Conservation (phyloP, 2,329 filamentous ascomycete genomes). For the Fusarium drepaniforme region DNA sequence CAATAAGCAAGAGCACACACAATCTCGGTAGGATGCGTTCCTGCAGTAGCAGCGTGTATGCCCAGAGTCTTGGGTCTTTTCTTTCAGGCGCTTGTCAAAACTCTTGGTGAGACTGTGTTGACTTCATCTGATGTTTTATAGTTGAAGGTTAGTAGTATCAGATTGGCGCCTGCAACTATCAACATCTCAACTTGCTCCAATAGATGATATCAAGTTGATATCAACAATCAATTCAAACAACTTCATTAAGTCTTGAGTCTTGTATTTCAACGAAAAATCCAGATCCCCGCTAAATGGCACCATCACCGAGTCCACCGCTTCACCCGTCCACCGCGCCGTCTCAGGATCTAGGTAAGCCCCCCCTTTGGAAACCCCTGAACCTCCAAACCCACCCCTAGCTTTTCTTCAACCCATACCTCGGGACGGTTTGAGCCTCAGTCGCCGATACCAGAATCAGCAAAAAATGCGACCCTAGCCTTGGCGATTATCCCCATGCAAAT, state of each 20-base stretch:
- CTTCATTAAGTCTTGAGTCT: background rate
- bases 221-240: background rate
- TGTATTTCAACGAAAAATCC: background rate
- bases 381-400: constrained; percentile 13
- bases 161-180: background rate
- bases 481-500: constrained; percentile 16
- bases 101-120: constrained; percentile 8
- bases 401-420: constrained; percentile 31
- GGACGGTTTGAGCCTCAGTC: constrained; percentile 43
- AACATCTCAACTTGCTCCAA: background rate
- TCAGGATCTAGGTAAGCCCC: too few relatives aligned
- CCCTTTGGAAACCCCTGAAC: background rate
- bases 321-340: constrained; percentile 26
- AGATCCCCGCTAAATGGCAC: constrained; percentile 6
- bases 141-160: background rate
- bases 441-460: constrained; percentile 31
- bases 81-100: constrained; percentile 30
- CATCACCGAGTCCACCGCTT: constrained; percentile 7
- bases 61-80: background rate
- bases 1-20: background rate
- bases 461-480: background rate
- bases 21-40: constrained; percentile 9
- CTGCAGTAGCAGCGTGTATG: background rate
- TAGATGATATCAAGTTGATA: background rate
- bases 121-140: constrained; percentile 16